Conservation (phyloP, 2,329 filamentous ascomycete genomes). For the Tolypocladium album region DNA sequence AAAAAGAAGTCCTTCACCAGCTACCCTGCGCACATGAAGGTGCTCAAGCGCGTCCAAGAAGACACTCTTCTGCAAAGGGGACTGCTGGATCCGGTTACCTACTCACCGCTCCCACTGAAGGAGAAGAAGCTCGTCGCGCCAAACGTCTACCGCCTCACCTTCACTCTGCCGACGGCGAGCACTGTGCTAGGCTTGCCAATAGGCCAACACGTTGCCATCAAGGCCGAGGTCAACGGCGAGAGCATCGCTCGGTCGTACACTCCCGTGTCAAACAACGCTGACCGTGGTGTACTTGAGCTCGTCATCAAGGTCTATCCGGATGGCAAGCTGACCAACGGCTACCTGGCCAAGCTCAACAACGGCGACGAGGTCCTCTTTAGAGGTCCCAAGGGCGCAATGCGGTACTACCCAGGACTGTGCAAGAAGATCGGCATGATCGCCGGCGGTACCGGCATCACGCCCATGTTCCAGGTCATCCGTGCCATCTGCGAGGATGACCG, state of each 20-base stretch:
- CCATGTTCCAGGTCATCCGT: constrained; percentile 44
- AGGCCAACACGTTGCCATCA: constrained; percentile 45
- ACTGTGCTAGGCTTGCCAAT: constrained; percentile 42
- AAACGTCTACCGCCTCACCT: constrained; percentile 34
- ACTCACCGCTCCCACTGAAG: constrained; percentile 32
- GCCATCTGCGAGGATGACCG: constrained; percentile 50
- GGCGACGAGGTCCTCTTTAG: constrained; percentile 41
- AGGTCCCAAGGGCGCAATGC: constrained; percentile 47
- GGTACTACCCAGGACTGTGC: constrained; percentile 30
- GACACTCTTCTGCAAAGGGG: constrained; percentile 29
- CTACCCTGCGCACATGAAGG: constrained; percentile 27
- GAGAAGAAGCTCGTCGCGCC: constrained; percentile 28
- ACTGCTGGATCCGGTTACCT: constrained; percentile 38
- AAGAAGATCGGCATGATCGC: constrained; percentile 44
- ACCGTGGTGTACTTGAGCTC: constrained; percentile 37
- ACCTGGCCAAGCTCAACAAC: constrained; percentile 33
- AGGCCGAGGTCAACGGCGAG: constrained; percentile 32
- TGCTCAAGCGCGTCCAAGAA: constrained; percentile 22
- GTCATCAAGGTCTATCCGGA: constrained; percentile 40
- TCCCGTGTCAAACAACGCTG: constrained; percentile 37
- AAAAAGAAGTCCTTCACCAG: constrained; percentile 15
- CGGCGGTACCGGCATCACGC: constrained; percentile 26
- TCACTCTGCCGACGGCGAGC: constrained; percentile 31
- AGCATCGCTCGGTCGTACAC: constrained; percentile 42
- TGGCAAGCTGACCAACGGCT: constrained; percentile 36